phyloP scores from a whole-genome alignment of 805 yeast species.

The Candida anglica region DNA sequence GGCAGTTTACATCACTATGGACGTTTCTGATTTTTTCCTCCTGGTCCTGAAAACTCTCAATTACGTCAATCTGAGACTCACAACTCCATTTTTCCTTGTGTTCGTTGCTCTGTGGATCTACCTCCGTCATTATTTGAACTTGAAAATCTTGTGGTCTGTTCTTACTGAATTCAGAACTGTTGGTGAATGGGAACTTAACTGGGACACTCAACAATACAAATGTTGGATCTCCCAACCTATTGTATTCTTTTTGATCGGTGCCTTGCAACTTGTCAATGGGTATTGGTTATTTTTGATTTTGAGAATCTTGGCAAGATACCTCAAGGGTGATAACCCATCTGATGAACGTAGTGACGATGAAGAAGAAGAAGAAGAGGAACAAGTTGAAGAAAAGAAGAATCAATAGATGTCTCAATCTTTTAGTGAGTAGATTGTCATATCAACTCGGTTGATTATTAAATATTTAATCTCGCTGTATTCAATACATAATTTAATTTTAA shows the following conservation, averaged over 20 bases:
- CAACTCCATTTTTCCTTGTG: constrained; percentile 61
- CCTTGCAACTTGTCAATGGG: constrained; percentile 78
- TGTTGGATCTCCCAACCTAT: constrained; percentile 94
- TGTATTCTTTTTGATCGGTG: constrained; percentile 71
- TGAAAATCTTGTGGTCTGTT: constrained; percentile 78
- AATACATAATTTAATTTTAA: no score
- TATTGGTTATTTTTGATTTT: constrained; percentile 86
- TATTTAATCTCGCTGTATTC: not conserved
- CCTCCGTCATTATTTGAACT: constrained; percentile 80
- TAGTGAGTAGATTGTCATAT: no score
- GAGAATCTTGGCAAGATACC: constrained; percentile 68
- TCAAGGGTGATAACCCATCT: constrained; percentile 54
- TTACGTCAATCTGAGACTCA: constrained; percentile 66
- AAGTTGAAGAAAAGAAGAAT: constrained; percentile 16
- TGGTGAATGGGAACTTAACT: constrained; percentile 77
- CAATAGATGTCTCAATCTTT: constrained; percentile 4
- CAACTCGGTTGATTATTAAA: not conserved
- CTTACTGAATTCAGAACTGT: constrained; percentile 82
- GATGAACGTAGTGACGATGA: constrained; percentile 92
- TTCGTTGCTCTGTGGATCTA: constrained; percentile 81
- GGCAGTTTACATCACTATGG: constrained; percentile 91
- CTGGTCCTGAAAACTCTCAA: constrained; percentile 82
- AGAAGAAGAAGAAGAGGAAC: constrained; percentile 38
- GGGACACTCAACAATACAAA: constrained; percentile 90
- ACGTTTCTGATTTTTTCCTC: constrained; percentile 85